Evolutionary conservation across 116 monocot genomes (phyloP).

Genomic region (Trichopus zeylanicus): DNA sequence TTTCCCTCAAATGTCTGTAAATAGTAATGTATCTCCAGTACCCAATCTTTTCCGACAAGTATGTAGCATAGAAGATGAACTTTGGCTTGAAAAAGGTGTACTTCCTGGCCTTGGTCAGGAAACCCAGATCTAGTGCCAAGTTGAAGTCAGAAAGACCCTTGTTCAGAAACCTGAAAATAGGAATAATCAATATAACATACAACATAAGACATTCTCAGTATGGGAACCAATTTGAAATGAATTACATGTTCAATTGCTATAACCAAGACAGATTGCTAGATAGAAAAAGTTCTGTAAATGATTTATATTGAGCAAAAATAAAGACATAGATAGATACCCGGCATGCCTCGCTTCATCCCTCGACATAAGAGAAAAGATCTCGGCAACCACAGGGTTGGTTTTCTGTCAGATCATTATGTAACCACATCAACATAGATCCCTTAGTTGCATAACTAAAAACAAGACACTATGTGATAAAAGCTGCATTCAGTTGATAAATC

Average conservation of each 20-base stretch:
- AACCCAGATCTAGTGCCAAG: constrained; percentile 83
- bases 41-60: constrained; percentile 95
- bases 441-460: too few species aligned
- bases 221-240: background rate
- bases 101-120: constrained; percentile 91
- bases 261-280: too few species aligned
- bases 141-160: constrained; percentile 96
- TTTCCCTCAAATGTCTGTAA: constrained; percentile 78
- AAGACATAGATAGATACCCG: constrained; percentile 49
- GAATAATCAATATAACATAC: background rate
- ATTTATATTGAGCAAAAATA: too few species aligned
- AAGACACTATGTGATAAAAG: too few species aligned
- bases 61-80: constrained; percentile 97
- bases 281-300: too few species aligned
- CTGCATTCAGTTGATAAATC: too few species aligned
- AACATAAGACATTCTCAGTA: too few species aligned
- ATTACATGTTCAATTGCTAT: too few species aligned
- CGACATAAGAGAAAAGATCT: constrained; percentile 97
- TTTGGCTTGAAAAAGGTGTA: constrained; percentile 99
- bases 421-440: too few species aligned
- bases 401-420: constrained; percentile 48
- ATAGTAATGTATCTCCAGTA: constrained; percentile 99
- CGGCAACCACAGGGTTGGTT: constrained; percentile 97
- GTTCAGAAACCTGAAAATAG: constrained; percentile 73
- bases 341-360: constrained; percentile 98